phyloP scores from a whole-genome alignment of 2,329 filamentous ascomycete genomes.

The Tolypocladium inflatum region DNA sequence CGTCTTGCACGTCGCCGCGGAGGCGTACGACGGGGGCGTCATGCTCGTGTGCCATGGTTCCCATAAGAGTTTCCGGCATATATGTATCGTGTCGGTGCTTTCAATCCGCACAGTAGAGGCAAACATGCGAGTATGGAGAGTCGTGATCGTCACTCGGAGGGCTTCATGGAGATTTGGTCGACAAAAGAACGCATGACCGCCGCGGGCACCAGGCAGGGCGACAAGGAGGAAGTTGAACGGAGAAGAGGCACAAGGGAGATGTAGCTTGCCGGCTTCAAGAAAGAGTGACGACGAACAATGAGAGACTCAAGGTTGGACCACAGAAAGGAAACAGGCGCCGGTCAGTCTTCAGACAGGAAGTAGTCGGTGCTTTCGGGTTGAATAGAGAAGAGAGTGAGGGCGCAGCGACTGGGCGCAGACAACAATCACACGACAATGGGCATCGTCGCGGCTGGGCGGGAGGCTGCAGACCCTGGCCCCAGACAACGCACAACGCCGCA shows the following conservation, averaged over 20 bases:
- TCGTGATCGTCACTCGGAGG: not conserved
- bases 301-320: not conserved
- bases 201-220: not conserved
- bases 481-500: not conserved
- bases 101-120: not conserved
- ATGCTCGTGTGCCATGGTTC: constrained; percentile 8
- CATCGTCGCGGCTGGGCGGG: not conserved
- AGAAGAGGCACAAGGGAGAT: not conserved
- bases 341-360: not conserved
- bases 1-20: constrained; percentile 24
- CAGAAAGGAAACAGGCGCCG: not conserved
- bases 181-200: not conserved
- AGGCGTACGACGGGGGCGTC: constrained; percentile 5
- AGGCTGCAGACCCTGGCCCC: not conserved
- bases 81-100: not conserved
- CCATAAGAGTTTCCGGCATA: constrained; percentile 1
- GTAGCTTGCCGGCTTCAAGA: not conserved
- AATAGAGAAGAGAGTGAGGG: not conserved
- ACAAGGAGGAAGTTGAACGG: not conserved
- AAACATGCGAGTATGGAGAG: not conserved
- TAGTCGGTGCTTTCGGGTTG: not conserved
- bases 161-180: not conserved
- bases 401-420: not conserved
- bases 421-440: constrained; percentile 7
- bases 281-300: not conserved